phyloP scores from a whole-genome alignment of 495 filamentous ascomycete genomes.

The Evansstolkia leycettana region DNA sequence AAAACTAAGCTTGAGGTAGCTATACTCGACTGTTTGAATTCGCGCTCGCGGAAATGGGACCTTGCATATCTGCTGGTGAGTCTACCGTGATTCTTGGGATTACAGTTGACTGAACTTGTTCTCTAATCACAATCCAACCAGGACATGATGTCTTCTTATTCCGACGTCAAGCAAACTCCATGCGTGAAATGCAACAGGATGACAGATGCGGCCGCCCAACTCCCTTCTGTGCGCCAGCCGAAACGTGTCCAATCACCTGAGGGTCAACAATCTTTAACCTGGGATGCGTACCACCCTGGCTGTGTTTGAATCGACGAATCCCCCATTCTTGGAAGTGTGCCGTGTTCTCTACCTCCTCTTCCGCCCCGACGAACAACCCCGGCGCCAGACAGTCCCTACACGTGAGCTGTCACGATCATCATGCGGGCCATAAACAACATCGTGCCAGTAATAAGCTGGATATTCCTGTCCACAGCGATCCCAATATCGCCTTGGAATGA shows the following conservation, averaged over 20 bases:
- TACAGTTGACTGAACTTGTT: not conserved
- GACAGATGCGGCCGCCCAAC: constrained; percentile 24
- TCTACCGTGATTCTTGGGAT: not conserved
- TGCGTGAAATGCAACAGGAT: constrained; percentile 28
- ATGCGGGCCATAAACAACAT: constrained; percentile 14
- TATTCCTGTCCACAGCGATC: constrained; percentile 17
- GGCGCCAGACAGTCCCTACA: not conserved
- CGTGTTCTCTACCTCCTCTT: too few species aligned
- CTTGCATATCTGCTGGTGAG: constrained; percentile 29
- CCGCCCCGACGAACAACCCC: too few species aligned
- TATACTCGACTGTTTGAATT: constrained; percentile 22
- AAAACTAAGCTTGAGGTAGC: constrained; percentile 22
- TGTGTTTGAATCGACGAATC: constrained; percentile 2
- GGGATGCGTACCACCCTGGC: constrained; percentile 14
- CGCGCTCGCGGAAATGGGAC: constrained; percentile 29
- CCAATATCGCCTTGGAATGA: constrained; percentile 15
- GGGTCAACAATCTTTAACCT: constrained; percentile 3
- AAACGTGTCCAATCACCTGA: constrained; percentile 4
- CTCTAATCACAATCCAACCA: constrained; percentile 6
- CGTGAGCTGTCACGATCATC: not conserved
- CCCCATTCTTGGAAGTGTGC: not conserved
- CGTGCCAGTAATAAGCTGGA: constrained; percentile 15
- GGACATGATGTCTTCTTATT: constrained; percentile 32
- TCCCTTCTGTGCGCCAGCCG: constrained; percentile 21
- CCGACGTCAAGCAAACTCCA: constrained; percentile 24